phyloP scores from a whole-genome alignment of 139 green algal species.

The Astrephomene gubernaculifera region DNA sequence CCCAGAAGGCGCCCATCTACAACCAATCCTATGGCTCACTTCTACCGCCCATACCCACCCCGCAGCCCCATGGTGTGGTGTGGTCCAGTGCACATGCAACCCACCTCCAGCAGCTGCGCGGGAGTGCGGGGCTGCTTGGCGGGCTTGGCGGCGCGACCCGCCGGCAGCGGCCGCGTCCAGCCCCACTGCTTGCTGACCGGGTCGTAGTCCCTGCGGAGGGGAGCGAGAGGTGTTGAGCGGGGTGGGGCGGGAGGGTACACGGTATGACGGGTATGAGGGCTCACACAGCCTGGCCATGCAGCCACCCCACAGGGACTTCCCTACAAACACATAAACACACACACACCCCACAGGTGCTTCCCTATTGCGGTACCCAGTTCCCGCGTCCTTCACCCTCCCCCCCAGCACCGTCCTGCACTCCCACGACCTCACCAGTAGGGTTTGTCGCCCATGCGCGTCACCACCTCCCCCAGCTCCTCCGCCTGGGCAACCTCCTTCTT shows the following conservation, averaged over 20 bases:
- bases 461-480: conserved; percentile 67
- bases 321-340: neutral
- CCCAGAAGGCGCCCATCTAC: neutral
- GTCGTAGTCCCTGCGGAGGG: conserved; percentile 70
- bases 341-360: neutral
- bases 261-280: neutral
- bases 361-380: neutral
- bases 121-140: conserved; percentile 59
- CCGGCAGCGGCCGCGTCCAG: conserved; percentile 72
- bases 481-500: conserved; percentile 79
- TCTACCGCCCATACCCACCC: neutral
- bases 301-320: neutral
- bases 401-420: neutral
- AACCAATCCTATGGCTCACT: neutral
- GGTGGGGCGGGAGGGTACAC: neutral
- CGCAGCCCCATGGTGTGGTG: too few relatives aligned
- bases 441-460: conserved; percentile 71
- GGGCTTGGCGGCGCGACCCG: conserved; percentile 40
- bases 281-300: neutral
- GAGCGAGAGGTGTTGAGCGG: neutral
- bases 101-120: conserved; percentile 54
- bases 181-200: conserved; percentile 71
- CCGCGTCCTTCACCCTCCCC: neutral
- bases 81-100: too few relatives aligned
- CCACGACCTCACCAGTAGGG: conserved; percentile 76